These are phyloP conservation scores for Pythium oligandrum DNA, from an alignment of 352 stramenopile species.

Conservation along the genomic window DNA sequence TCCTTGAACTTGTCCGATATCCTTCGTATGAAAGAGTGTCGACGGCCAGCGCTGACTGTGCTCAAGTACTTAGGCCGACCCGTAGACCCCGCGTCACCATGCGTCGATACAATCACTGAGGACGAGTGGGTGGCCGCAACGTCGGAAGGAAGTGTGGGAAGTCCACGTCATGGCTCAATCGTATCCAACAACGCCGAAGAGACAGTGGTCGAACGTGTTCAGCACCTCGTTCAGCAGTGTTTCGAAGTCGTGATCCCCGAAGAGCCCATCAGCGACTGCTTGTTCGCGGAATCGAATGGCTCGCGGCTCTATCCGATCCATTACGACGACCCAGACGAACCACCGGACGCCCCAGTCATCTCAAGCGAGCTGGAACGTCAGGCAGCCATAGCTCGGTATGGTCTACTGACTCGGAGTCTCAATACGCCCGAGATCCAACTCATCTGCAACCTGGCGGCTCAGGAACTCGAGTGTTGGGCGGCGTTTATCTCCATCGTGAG, in stretches of 20 bases:
- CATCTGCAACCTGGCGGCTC: conserved; percentile 46
- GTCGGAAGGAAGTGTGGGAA: conserved; percentile 2
- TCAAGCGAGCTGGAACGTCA: conserved; percentile 26
- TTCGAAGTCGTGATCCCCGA: conserved; percentile 46
- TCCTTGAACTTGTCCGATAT: conserved; percentile 39
- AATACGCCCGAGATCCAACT: conserved; percentile 34
- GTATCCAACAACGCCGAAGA: neutral
- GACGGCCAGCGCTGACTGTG: conserved; percentile 29
- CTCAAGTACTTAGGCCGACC: conserved; percentile 26
- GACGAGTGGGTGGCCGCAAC: conserved; percentile 30
- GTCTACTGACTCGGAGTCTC: conserved; percentile 17
- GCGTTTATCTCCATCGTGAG: conserved; percentile 36
- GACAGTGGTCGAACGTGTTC: conserved; percentile 18
- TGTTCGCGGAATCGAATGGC: conserved; percentile 41
- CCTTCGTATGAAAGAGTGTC: conserved; percentile 25
- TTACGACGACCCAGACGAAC: conserved; percentile 37
- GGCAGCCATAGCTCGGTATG: conserved; percentile 23
- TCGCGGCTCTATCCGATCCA: conserved; percentile 36
- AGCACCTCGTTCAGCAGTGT: conserved; percentile 56
- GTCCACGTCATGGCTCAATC: no score
- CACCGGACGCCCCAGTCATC: conserved; percentile 17
- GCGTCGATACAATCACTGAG: conserved; percentile 33
- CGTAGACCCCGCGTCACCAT: conserved; percentile 17
- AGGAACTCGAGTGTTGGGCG: conserved; percentile 33
- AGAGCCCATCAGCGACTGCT: conserved; percentile 30